Evolutionary conservation across 352 stramenopile genomes (phyloP).

Genomic region (Phytophthora syringae): DNA sequence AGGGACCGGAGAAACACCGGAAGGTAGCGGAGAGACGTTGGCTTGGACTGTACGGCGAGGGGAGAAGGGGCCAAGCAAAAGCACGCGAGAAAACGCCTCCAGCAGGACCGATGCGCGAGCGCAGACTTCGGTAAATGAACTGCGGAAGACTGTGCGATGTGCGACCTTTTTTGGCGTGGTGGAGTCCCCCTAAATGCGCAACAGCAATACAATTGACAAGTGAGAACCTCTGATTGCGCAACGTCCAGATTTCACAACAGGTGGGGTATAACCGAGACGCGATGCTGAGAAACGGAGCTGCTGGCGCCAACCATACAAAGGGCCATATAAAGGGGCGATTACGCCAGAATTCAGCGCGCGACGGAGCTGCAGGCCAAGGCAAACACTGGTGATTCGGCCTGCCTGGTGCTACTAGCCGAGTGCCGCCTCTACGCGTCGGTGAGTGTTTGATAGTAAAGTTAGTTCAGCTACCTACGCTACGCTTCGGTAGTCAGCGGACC

Average conservation of each 20-base stretch:
- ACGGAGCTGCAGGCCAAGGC: not conserved
- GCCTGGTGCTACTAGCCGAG: too few species aligned
- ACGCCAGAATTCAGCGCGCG: conserved; percentile 20
- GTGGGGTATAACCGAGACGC: not conserved
- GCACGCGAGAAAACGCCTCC: conserved; percentile 5
- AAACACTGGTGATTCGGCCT: too few species aligned
- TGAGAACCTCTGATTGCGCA: conserved; percentile 4
- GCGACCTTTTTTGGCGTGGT: conserved; percentile 3
- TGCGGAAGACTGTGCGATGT: conserved; percentile 16
- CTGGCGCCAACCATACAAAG: conserved; percentile 9
- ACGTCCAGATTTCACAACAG: conserved; percentile 8
- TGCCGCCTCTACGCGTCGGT: too few species aligned
- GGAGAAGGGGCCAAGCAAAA: not conserved
- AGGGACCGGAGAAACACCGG: conserved; percentile 2
- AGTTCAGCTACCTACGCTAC: too few species aligned
- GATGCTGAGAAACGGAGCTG: not conserved
- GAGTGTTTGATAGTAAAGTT: too few species aligned
- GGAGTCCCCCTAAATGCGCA: conserved; percentile 6
- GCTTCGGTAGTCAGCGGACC: too few species aligned
- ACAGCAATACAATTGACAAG: conserved; percentile 2
- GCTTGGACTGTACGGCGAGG: not conserved
- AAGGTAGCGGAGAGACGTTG: conserved; percentile 9
- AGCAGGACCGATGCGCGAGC: conserved; percentile 7
- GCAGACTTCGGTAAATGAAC: conserved; percentile 24
- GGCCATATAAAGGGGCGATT: conserved; percentile 8